Evolutionary conservation across 352 stramenopile genomes (phyloP), one percentile per base, ranked within the genome.

Genomic region (Pythium monospermum): DNA sequence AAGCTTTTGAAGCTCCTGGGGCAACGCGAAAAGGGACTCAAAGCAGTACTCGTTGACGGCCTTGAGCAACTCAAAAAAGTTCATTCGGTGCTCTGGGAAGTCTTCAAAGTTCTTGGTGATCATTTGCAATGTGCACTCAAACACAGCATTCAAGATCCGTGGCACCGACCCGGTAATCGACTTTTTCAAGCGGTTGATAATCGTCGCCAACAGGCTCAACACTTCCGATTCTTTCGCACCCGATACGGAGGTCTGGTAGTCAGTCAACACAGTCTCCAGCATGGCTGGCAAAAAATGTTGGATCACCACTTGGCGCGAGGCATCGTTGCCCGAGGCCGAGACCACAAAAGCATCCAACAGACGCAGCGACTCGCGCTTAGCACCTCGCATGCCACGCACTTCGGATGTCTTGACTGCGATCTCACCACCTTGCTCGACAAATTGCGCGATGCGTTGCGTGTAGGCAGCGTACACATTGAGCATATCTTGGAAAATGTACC

Each of bases 21-120:
- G 93, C 42, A 99, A 97, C 48, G 85, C 95, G 70, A 99, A 99
- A 36, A 99, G 76, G 35, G 95, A 91, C 41, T 96, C 77, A 53
- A 99, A 99, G 64, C 94, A 98, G 62, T 98, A 95, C 35, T 93
- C 83, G 49, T 97, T 97, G 37, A 98, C 87, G 6, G 88, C 88
- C 59, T 94, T 91, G 23, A 99, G 74, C 53, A 99, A 91, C 66
- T 97, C 96, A 85, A 98, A 99, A 60, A 99, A 99, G 56, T 96
- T 94, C 52, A 99, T 94, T 49, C 97, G 83, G 67, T 99, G 96
- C 64, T 99, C 97, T 0, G 97, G 96, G 67, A 96, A 99, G 66
- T 99, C 96, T 65, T 98, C 89, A 68, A 99, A 99, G 75, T 99
- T 99, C 53, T 87, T 95, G 6, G 96, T 99, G 66, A 99, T 99